A percentile compares a stretch with the other conserved stretches of the same genome.
Evolutionary conservation across 2,329 filamentous ascomycete genomes (phyloP).

Genomic region (Alternaria longipes): DNA sequence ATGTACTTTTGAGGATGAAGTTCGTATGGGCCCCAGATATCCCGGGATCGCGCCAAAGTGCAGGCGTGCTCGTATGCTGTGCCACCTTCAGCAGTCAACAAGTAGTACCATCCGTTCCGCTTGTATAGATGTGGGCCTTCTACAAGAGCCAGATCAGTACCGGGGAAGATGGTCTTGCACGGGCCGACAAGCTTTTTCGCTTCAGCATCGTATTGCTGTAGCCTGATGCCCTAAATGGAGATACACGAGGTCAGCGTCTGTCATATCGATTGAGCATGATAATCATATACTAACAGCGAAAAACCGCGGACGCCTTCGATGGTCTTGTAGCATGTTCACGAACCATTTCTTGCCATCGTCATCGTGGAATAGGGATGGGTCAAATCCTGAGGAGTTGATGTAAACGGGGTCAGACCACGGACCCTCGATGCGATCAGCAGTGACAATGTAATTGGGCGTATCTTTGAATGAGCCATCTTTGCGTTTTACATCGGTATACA

Average conservation of each 20-base stretch:
- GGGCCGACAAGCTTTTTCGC: constrained; percentile 64
- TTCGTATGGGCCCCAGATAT: constrained; percentile 56
- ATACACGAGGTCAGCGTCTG: not conserved
- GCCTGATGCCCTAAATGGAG: constrained; percentile 56
- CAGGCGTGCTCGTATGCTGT: constrained; percentile 53
- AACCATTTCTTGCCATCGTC: constrained; percentile 51
- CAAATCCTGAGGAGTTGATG: constrained; percentile 69
- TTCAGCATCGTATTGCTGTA: constrained; percentile 66
- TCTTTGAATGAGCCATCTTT: constrained; percentile 74
- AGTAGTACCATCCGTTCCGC: constrained; percentile 49
- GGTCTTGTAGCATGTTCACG: constrained; percentile 50
- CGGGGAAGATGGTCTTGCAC: constrained; percentile 61
- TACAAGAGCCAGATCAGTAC: constrained; percentile 61
- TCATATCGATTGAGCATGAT: not conserved
- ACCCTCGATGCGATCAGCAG: constrained; percentile 59
- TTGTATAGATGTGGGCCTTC: constrained; percentile 51
- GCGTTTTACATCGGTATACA: constrained; percentile 72
- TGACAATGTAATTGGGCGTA: constrained; percentile 70
- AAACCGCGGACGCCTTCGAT: constrained; percentile 41
- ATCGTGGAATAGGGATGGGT: constrained; percentile 58
- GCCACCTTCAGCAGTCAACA: constrained; percentile 51
- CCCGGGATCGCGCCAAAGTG: constrained; percentile 51
- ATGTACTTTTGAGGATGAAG: constrained; percentile 53
- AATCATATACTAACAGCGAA: constrained; percentile 56
- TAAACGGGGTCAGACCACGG: constrained; percentile 70